These are phyloP conservation scores for Saccharomycopsis selenospora DNA, from an alignment of 805 yeast species.

Conservation along the genomic window DNA sequence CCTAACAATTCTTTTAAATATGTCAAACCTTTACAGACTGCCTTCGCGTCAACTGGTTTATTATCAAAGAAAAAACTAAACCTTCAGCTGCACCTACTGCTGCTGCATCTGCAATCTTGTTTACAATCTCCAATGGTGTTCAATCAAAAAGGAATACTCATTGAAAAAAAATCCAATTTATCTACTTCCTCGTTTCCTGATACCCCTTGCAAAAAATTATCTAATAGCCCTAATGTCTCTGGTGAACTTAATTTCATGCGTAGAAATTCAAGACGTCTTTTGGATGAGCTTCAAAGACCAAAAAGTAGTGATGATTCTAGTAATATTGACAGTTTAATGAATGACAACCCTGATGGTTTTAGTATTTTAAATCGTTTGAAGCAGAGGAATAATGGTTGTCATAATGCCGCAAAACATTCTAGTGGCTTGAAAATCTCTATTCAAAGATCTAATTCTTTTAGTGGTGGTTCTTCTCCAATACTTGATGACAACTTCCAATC, in stretches of 20 bases:
- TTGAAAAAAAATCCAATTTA: constrained; percentile 11
- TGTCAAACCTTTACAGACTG: constrained; percentile 80
- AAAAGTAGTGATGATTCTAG: background rate
- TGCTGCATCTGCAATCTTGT: too few species aligned
- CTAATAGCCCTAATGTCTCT: background rate
- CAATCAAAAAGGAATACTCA: constrained; percentile 17
- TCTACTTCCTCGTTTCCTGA: constrained; percentile 19
- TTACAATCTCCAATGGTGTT: constrained; percentile 18
- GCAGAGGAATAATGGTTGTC: constrained; percentile 1
- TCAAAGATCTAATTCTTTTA: background rate
- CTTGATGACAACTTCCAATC: constrained; percentile 2
- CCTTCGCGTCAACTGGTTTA: constrained; percentile 70
- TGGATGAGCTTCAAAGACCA: constrained; percentile 1
- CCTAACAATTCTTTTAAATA: constrained; percentile 45
- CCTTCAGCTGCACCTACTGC: too few species aligned
- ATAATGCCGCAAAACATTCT: background rate
- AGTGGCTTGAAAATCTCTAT: background rate
- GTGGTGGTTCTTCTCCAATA: constrained; percentile 2
- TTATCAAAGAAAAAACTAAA: constrained; percentile 50
- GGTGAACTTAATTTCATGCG: background rate
- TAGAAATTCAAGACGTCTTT: background rate
- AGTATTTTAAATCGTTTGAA: background rate
- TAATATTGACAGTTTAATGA: background rate
- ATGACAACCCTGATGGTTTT: background rate
- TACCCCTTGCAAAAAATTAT: constrained; percentile 17